Percentiles rank a stretch among this genome's conserved stretches.
Evolutionary conservation across 2,329 filamentous ascomycete genomes (phyloP).

Genomic region (Neocatenulostroma microsporum): DNA sequence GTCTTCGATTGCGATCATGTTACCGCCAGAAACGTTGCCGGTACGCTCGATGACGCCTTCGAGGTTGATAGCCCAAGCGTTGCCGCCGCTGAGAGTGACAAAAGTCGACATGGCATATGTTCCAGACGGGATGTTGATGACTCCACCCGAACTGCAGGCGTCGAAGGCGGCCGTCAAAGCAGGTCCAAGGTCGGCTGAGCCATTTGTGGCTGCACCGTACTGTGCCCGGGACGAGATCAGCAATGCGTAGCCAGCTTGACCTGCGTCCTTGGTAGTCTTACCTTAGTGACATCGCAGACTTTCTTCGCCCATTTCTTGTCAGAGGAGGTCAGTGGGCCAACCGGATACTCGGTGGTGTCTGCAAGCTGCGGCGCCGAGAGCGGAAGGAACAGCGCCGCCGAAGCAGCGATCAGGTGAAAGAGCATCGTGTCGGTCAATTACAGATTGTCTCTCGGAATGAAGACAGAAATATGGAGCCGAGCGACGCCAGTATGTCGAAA

Average conservation of each 20-base stretch:
- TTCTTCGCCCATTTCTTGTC: not conserved
- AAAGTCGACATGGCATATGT: conserved; percentile 45
- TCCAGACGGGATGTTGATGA: conserved; percentile 44
- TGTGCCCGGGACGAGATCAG: no score
- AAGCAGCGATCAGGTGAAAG: no score
- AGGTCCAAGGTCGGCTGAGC: conserved; percentile 45
- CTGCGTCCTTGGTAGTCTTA: no score
- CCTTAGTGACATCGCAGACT: not conserved
- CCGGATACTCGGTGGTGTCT: not conserved
- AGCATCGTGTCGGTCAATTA: no score
- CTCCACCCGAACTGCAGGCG: conserved; percentile 45
- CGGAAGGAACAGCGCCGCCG: no score
- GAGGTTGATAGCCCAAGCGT: conserved; percentile 44
- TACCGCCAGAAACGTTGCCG: conserved; percentile 43
- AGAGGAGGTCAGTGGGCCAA: not conserved
- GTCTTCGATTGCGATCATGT: conserved; percentile 48
- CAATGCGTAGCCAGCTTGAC: no score
- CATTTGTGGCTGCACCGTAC: conserved; percentile 47
- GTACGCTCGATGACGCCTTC: conserved; percentile 48
- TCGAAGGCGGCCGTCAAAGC: conserved; percentile 43
- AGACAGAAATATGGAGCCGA: no score
- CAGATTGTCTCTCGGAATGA: no score
- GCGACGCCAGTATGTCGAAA: no score
- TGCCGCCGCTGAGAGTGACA: conserved; percentile 42
- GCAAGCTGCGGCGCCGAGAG: not conserved